Conservation (phyloP, 176 grass and related monocot species). For the Saccharum officinarum region DNA sequence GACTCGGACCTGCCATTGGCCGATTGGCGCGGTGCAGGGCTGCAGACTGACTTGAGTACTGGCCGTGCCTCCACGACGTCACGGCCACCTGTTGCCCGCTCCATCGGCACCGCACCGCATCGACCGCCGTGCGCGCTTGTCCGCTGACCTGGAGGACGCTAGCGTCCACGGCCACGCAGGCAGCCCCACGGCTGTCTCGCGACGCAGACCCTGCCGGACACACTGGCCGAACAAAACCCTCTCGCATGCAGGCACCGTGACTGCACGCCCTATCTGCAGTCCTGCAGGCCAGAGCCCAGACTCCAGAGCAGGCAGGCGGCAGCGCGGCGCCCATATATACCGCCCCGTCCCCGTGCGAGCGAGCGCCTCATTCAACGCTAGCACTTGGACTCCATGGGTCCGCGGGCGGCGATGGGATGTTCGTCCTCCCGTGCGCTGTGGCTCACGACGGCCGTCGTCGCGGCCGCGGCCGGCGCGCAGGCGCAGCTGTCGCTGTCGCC, state of each 20-base stretch:
- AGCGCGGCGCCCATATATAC: constrained; percentile 17
- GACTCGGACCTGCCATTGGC: not conserved
- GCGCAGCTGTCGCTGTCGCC: constrained; percentile 46
- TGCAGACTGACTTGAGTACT: not conserved
- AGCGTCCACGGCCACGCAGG: not conserved
- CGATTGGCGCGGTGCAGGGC: not conserved
- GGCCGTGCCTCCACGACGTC: not conserved
- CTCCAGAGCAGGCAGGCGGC: not conserved
- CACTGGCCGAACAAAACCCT: not conserved
- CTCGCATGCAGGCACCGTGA: not conserved
- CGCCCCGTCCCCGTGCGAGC: not conserved
- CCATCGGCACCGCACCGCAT: not conserved
- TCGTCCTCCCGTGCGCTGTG: not conserved
- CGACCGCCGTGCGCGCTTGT: constrained; percentile 15
- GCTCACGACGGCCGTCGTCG: not conserved
- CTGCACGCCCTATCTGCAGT: too few species aligned
- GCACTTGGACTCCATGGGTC: not conserved
- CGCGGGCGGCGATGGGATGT: not conserved
- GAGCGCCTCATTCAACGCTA: not conserved
- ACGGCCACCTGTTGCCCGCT: not conserved
- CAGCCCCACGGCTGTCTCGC: not conserved
- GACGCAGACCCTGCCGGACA: not conserved
- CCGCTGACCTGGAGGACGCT: not conserved
- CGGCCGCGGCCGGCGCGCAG: constrained; percentile 22
- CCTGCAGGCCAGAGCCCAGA: too few species aligned